These are phyloP conservation scores for Blastocystis sp. DNA, from an alignment of 352 stramenopile species.

Conservation along the genomic window DNA sequence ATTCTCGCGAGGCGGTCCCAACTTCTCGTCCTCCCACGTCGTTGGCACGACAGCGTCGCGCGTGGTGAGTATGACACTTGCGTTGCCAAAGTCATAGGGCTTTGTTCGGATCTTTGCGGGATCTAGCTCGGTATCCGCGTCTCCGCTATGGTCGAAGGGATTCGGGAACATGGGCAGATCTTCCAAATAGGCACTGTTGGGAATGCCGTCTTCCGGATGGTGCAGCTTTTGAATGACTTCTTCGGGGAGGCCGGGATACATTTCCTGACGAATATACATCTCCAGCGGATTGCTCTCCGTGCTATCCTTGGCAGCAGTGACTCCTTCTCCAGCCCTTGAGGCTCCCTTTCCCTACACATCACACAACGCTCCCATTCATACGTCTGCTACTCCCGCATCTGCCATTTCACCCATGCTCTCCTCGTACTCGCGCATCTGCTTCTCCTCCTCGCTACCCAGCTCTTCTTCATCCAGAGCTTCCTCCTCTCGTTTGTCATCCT, in stretches of 20 bases:
- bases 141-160: constrained; percentile 58
- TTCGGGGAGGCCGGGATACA: constrained; percentile 46
- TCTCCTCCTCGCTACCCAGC: background rate
- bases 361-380: background rate
- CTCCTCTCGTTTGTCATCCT: background rate
- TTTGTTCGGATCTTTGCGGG: constrained; percentile 43
- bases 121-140: constrained; percentile 38
- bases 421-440: background rate
- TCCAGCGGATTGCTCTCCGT: constrained; percentile 22
- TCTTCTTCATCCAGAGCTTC: background rate
- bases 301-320: background rate
- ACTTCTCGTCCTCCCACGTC: constrained; percentile 65
- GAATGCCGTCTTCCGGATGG: background rate
- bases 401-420: background rate
- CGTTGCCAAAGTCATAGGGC: constrained; percentile 47
- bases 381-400: background rate
- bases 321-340: background rate
- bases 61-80: constrained; percentile 11
- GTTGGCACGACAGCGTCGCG: constrained; percentile 10
- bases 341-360: background rate
- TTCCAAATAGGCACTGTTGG: constrained; percentile 27
- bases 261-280: constrained; percentile 12
- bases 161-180: constrained; percentile 61
- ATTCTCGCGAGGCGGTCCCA: constrained; percentile 38
- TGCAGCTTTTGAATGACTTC: constrained; percentile 50